A percentile compares a stretch with the other conserved stretches of the same genome.
These are phyloP conservation scores for Paraleonurus japonicus DNA, from an alignment of 257 asterid genomes.

Conservation along the genomic window DNA sequence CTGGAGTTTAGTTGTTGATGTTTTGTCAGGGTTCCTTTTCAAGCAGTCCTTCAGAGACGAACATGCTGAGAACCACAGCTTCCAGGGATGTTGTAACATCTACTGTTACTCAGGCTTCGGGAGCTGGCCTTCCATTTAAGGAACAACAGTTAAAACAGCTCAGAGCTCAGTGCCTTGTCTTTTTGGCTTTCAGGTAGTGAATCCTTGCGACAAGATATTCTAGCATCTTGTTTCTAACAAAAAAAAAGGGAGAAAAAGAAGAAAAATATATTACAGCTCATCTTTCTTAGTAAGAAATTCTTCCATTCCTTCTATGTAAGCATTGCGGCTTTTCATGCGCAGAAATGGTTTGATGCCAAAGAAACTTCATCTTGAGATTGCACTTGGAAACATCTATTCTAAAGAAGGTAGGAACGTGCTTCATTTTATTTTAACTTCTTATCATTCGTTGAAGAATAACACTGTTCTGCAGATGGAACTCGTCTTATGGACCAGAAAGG, in stretches of 20 bases:
- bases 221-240: neutral
- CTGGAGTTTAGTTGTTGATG: conserved; percentile 18
- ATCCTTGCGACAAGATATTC: neutral
- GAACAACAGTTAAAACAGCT: conserved; percentile 97
- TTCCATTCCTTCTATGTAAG: conserved; percentile 26
- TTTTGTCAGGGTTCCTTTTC: conserved; percentile 52
- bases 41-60: conserved; percentile 56
- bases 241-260: neutral
- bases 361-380: conserved; percentile 96
- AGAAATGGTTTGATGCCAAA: conserved; percentile 94
- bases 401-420: conserved; percentile 67
- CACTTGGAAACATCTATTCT: conserved; percentile 75
- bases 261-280: conserved; percentile 4
- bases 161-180: conserved; percentile 99
- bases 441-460: conserved; percentile 24
- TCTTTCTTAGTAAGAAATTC: conserved; percentile 10
- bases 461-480: conserved; percentile 59
- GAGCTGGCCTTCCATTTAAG: conserved; percentile 69
- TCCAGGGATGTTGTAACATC: conserved; percentile 85
- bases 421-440: conserved; percentile 19
- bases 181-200: conserved; percentile 86
- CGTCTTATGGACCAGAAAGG: conserved; percentile 69
- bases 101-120: conserved; percentile 59
- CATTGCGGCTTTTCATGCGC: conserved; percentile 29
- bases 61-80: conserved; percentile 45